Conservation (phyloP, 2,329 filamentous ascomycete species). For the Pochonia chlamydosporia region DNA sequence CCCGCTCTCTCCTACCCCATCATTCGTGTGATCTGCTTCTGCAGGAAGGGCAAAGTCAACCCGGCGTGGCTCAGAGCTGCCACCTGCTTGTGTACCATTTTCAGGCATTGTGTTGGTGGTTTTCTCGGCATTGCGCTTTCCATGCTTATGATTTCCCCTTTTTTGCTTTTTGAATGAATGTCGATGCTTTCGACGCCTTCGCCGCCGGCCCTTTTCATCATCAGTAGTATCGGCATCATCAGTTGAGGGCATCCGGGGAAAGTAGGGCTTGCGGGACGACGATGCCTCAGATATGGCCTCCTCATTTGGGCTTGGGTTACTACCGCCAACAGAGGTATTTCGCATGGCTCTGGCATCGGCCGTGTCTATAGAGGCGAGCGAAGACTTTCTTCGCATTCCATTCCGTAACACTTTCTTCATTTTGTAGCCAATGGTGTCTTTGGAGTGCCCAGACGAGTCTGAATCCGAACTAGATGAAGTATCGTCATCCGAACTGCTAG, state of each 20-base stretch:
- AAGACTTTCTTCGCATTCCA: constrained; percentile 71
- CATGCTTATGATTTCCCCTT: constrained; percentile 27
- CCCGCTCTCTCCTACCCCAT: constrained; percentile 18
- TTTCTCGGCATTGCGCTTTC: constrained; percentile 37
- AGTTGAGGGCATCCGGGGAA: constrained; percentile 29
- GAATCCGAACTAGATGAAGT: constrained; percentile 64
- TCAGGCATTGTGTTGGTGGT: constrained; percentile 7
- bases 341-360: constrained; percentile 25
- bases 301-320: constrained; percentile 26
- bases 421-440: constrained; percentile 63
- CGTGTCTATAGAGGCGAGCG: constrained; percentile 61
- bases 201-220: constrained; percentile 34
- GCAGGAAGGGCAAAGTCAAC: constrained; percentile 50
- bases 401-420: constrained; percentile 70
- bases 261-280: constrained; percentile 27
- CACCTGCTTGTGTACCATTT: constrained; percentile 23
- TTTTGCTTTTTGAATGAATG: constrained; percentile 27
- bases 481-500: constrained; percentile 44
- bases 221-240: constrained; percentile 40
- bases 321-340: constrained; percentile 36
- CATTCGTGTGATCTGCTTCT: constrained; percentile 17
- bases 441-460: constrained; percentile 51
- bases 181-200: constrained; percentile 28
- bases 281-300: constrained; percentile 33
- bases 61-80: constrained; percentile 35